Base-by-base conservation (phyloP, 2,329 filamentous ascomycete genomes). In the Colletotrichum somersetense region DNA sequence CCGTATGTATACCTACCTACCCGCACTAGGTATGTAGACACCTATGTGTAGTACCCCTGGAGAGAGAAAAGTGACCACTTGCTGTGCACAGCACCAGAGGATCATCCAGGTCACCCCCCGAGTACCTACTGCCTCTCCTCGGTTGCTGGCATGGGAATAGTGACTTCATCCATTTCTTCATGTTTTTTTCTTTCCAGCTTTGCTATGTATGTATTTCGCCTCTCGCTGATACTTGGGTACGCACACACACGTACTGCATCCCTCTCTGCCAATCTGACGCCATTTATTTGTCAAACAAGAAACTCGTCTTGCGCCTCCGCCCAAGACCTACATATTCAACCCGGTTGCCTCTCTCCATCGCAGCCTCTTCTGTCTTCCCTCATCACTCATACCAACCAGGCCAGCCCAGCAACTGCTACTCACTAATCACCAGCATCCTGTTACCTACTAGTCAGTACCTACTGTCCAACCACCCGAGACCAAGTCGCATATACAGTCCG, bases 321-420 rank as follows among this genome's bases (percentile, higher is more conserved):
- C 53, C 42, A 71, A 52, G 65, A 70, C 70, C 68, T 72, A 72
- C 70, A 61, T 72, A 72, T 72, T 72, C 70, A 72, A 50, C 55
- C 18, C 56, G 23, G 40, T 35, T 48, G 42, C 66, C 69, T 53
- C 62, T 55, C 4, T 44, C 30, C 26, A 30, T 10, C 10, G 26
- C 48, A n/a, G 1, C 23, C 3, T 12, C 5, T 30, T 7, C 3
- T n/a, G 30, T 7, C 30, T 4, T n/a, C 10, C 8, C 8, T 38
- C 5, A 50, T 62, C 50, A 63, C 30, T 50, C 33, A 7, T 23
- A 59, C 18, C 23, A 59, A 0, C 12, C 16, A 44, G 16, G 18
- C 2, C 33, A 46, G 57, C 8, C 8, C 16, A 23, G 18, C 33
- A 4, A 38, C 33, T 38, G 4, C 33, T 38, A 23, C 18, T 35